phyloP scores from a whole-genome alignment of 306 rosid genomes.

The Prunus armeniaca region DNA sequence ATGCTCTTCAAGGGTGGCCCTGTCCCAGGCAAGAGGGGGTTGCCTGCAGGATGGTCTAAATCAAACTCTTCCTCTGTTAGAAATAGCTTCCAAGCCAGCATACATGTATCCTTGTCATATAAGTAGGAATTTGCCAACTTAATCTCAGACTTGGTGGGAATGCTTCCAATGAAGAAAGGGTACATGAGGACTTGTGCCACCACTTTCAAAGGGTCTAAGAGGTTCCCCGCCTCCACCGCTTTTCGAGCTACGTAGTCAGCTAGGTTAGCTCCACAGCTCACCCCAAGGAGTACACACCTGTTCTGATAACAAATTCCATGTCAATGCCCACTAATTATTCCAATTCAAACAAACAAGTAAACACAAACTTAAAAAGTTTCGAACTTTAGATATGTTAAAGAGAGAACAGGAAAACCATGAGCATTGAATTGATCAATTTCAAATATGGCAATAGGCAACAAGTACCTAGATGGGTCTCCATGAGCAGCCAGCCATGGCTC shows the following conservation, averaged over 20 bases:
- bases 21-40: constrained; percentile 61
- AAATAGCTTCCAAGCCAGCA: constrained; percentile 88
- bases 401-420: too few species aligned
- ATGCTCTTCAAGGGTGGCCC: constrained; percentile 63
- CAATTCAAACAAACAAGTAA: background rate
- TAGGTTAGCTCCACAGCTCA: constrained; percentile 90
- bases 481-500: constrained; percentile 99
- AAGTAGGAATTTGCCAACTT: constrained; percentile 86
- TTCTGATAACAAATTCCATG: constrained; percentile 24
- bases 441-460: background rate
- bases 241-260: constrained; percentile 76
- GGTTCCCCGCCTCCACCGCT: constrained; percentile 71
- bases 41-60: constrained; percentile 81
- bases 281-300: constrained; percentile 94
- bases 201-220: constrained; percentile 79
- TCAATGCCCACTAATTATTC: background rate
- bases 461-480: constrained; percentile 73
- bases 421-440: background rate
- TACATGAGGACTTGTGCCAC: constrained; percentile 88
- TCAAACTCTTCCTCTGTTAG: constrained; percentile 65
- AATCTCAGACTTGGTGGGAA: constrained; percentile 78
- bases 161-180: constrained; percentile 71
- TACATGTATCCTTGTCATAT: constrained; percentile 81
- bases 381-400: too few species aligned
- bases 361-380: background rate